phyloP scores from a whole-genome alignment of 345 rosid genomes.

The Abelmoschus esculentus region DNA sequence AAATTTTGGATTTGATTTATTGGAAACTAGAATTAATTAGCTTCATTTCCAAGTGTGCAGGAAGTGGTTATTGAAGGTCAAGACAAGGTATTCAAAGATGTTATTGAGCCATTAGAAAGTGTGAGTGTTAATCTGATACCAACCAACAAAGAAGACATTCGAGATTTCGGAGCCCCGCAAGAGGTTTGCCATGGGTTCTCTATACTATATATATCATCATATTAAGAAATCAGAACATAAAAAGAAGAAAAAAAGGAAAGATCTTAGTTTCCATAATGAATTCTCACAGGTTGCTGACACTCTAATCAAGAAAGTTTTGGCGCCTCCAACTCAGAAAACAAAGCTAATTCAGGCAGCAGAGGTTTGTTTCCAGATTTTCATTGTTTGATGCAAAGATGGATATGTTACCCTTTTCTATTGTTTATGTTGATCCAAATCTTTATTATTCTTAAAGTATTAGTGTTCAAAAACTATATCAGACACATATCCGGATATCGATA shows the following conservation, averaged over 20 bases:
- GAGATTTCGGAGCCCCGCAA: conserved; percentile 80
- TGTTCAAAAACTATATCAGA: neutral
- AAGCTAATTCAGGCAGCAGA: conserved; percentile 59
- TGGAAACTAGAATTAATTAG: neutral
- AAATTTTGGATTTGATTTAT: neutral
- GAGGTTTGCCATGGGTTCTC: conserved; percentile 38
- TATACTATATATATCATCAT: neutral
- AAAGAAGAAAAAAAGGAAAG: neutral
- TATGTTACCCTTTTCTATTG: neutral
- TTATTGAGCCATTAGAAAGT: conserved; percentile 88
- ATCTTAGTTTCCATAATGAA: conserved; percentile 5
- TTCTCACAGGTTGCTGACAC: conserved; percentile 74
- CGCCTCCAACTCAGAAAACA: conserved; percentile 80
- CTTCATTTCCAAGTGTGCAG: conserved; percentile 23
- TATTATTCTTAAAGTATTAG: neutral
- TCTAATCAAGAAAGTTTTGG: conserved; percentile 64
- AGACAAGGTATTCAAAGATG: conserved; percentile 91
- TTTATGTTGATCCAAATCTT: neutral
- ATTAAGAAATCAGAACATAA: neutral
- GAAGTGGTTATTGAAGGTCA: conserved; percentile 81
- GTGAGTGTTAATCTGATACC: conserved; percentile 63
- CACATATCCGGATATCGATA: neutral
- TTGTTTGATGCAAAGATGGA: neutral
- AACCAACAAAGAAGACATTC: conserved; percentile 61
- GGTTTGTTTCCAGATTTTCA: conserved; percentile 32